Conservation (phyloP, 140 eudicot genomes). For the Anethum foeniculum region DNA sequence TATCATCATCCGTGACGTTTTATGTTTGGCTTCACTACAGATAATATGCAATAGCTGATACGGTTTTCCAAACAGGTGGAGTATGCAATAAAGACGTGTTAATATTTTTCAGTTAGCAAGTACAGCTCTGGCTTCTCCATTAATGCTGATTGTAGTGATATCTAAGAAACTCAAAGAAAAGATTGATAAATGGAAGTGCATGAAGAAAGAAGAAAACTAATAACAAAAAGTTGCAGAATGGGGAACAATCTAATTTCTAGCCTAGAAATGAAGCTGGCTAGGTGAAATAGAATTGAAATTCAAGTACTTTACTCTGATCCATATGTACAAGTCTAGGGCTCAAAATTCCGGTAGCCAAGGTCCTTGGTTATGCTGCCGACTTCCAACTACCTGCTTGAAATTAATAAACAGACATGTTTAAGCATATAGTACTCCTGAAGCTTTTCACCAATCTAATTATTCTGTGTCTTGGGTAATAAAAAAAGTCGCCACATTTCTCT, state of each 20-base stretch:
- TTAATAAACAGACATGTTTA: constrained; percentile 15
- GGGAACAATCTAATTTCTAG: not conserved
- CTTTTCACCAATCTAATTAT: not conserved
- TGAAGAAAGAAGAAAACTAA: not conserved
- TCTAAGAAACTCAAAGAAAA: not conserved
- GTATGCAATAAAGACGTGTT: not conserved
- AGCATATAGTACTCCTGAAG: not conserved
- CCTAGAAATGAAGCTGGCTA: constrained; percentile 10
- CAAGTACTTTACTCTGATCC: constrained; percentile 49
- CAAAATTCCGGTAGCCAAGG: constrained; percentile 18
- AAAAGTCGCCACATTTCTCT: not conserved
- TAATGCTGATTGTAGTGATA: not conserved
- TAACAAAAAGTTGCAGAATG: not conserved
- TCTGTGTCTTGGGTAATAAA: not conserved
- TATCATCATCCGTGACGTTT: not conserved
- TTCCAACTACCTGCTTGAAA: constrained; percentile 22
- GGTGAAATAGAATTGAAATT: not conserved
- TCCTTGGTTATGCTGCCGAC: constrained; percentile 12
- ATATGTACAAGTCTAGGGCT: constrained; percentile 29
- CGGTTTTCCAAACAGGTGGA: not conserved
- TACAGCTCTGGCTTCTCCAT: not conserved
- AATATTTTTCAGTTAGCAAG: not conserved
- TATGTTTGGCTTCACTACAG: not conserved
- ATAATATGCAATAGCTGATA: not conserved
- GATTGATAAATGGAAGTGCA: not conserved